Evolutionary conservation across 345 rosid species (phyloP).

Genomic region (Draba incana): DNA sequence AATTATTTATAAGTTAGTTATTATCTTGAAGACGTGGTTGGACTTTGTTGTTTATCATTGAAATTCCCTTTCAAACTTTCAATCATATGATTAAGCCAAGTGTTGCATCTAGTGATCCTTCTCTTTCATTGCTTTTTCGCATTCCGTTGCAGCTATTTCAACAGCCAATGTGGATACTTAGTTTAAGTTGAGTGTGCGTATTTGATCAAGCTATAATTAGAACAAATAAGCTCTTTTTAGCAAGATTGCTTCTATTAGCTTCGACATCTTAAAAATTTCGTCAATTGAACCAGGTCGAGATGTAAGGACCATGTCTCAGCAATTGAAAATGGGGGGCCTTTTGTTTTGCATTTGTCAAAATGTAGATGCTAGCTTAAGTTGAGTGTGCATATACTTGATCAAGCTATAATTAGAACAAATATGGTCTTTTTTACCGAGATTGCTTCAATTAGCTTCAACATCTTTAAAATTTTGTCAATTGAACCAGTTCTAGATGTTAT

Average conservation of each 20-base stretch:
- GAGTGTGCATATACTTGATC: neutral
- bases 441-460: neutral
- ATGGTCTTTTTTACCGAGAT: neutral
- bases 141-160: neutral
- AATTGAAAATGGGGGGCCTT: neutral
- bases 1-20: conserved; percentile 18
- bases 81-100: neutral
- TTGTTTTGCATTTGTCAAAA: neutral
- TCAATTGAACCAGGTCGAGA: conserved; percentile 2
- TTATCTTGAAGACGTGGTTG: conserved; percentile 20
- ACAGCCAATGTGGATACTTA: neutral
- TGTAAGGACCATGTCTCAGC: neutral
- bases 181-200: neutral
- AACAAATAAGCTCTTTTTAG: neutral
- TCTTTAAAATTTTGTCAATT: neutral
- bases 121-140: neutral
- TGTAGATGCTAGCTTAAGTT: neutral
- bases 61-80: neutral
- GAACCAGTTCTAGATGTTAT: neutral
- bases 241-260: neutral
- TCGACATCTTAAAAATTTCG: neutral
- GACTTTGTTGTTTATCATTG: conserved; percentile 24
- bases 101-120: conserved; percentile 17
- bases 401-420: neutral
- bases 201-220: neutral